A percentile compares a stretch with the other conserved stretches of the same genome.
Conservation (phyloP, 306 rosid genomes). For the Benincasa hispida region DNA sequence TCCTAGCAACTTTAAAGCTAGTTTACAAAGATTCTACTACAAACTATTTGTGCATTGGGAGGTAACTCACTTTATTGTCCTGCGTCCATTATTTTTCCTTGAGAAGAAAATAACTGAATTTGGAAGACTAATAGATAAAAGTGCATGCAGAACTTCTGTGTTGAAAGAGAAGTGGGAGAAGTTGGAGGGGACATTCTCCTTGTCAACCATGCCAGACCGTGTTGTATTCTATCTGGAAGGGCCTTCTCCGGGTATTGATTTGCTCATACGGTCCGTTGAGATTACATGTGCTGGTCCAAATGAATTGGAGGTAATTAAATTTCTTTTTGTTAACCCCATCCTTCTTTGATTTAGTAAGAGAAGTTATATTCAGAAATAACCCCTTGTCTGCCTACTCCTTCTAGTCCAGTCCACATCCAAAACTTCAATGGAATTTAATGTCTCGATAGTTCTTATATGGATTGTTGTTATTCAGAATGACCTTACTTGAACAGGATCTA, state of each 20-base stretch:
- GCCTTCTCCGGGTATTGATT: conserved; percentile 68
- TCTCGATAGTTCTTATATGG: not conserved
- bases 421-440: not conserved
- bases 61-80: conserved; percentile 27
- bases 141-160: conserved; percentile 51
- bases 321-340: not conserved
- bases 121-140: not conserved
- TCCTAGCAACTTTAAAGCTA: conserved; percentile 68
- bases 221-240: conserved; percentile 79
- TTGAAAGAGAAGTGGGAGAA: conserved; percentile 53
- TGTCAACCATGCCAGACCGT: conserved; percentile 45
- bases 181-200: conserved; percentile 67
- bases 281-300: conserved; percentile 33
- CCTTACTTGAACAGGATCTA: too few relatives aligned
- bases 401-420: not conserved
- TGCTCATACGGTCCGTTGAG: conserved; percentile 52
- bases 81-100: not conserved
- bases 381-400: not conserved
- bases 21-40: conserved; percentile 47
- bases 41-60: conserved; percentile 50
- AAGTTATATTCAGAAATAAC: not conserved
- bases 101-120: not conserved
- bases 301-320: conserved; percentile 30
- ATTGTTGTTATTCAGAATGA: not conserved
- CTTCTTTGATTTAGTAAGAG: not conserved